phyloP scores from a whole-genome alignment of 2,329 filamentous ascomycete genomes.

The Alternaria novae-zelandiae region DNA sequence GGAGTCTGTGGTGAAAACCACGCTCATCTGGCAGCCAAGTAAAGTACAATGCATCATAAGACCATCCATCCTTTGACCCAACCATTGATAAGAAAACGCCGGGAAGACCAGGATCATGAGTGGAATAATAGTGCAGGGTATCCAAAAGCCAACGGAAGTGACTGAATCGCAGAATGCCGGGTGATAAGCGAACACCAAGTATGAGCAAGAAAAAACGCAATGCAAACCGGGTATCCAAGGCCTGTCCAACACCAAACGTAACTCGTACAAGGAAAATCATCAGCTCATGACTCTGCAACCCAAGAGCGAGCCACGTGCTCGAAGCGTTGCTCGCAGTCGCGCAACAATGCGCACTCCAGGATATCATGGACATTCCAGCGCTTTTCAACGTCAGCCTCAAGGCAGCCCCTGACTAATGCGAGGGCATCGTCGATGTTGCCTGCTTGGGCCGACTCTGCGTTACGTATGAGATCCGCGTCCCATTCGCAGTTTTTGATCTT shows the following conservation, averaged over 20 bases:
- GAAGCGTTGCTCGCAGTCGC: conserved; percentile 37
- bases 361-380: conserved; percentile 65
- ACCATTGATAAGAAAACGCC: conserved; percentile 9
- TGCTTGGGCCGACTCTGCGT: conserved; percentile 48
- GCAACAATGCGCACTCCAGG: conserved; percentile 63
- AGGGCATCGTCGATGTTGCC: conserved; percentile 54
- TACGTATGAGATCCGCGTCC: conserved; percentile 59
- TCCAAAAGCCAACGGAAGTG: conserved; percentile 22
- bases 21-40: neutral
- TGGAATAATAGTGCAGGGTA: conserved; percentile 25
- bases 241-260: conserved; percentile 8
- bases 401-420: conserved; percentile 65
- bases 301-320: conserved; percentile 40
- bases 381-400: conserved; percentile 61
- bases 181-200: neutral
- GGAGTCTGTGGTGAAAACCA: neutral
- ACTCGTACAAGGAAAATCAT: conserved; percentile 4
- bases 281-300: conserved; percentile 27
- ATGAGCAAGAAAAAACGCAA: conserved; percentile 7
- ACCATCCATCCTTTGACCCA: neutral
- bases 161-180: conserved; percentile 8
- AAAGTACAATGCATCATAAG: conserved; percentile 9
- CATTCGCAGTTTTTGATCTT: conserved; percentile 67
- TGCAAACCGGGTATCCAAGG: conserved; percentile 37
- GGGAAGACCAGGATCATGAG: conserved; percentile 3